Base-by-base conservation (phyloP, 805 yeast genomes). In the Zygoascus tannicola region DNA sequence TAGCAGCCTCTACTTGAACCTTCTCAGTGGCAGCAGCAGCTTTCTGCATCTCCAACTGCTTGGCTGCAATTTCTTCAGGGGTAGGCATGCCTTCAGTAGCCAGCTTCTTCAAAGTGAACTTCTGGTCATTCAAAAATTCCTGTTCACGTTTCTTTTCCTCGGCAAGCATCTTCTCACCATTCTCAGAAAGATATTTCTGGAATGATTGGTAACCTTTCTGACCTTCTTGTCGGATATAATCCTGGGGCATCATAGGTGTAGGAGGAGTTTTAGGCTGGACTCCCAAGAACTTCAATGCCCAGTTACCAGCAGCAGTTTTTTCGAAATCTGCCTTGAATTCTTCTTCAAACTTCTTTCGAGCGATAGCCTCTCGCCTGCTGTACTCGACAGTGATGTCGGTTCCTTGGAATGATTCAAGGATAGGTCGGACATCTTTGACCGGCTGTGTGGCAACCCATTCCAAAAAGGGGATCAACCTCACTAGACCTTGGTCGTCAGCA, bases 401-500 rank as follows among this genome's bases (percentile, higher is more conserved):
- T 59, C 79, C 84, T 30, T 71, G 63, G 67, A 80, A 92, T 5
- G 94, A 76, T 50, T 73, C 70, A 54, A 94, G 69, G 30, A 87
- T 76, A 26, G 95, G 94, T 67, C 97, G 84, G 44, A 92, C 92
- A 64, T 92, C 98, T 63, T 76, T 76, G 55, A 84, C 71, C 33
- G 74, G 75, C 64, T 86, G 94, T 14, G 95, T 84, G 14, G 96
- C 97, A 48, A 92, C 67, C 68, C 85, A 92, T 68, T 92, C 99
- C 54, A 92, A 76, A 68, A 92, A 81, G 46, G 97, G 97, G 58
- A 92, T 86, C 66, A 88, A 68, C 56, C 73, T 73, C 53, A 92
- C 71, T 57, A 92, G 74, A 49, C 65, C 73, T 45, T 73, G 71
- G 63, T 90, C 96, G 59, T 85, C 95, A 28, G 83, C 73, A 49